phyloP scores from a whole-genome alignment of 73 alveolate species.

The Effrenium voratum region DNA sequence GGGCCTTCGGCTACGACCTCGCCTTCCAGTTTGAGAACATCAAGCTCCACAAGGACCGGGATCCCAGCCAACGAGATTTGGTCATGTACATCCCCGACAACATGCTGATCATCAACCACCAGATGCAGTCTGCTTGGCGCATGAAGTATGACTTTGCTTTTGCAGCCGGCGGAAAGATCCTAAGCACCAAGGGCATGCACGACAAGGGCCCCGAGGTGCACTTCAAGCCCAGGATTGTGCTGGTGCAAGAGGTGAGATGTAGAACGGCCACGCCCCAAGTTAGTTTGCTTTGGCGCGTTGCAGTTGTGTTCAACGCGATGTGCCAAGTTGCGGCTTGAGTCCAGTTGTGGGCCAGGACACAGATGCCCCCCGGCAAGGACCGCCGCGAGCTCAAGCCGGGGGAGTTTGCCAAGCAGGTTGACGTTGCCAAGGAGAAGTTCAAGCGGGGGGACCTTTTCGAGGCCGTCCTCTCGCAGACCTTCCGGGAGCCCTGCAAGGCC shows the following conservation, averaged over 20 bases:
- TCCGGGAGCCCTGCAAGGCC: constrained; percentile 76
- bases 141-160: constrained; percentile 45
- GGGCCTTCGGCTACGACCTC: constrained; percentile 88
- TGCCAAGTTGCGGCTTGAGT: too few species aligned
- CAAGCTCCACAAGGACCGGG: constrained; percentile 76
- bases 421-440: constrained; percentile 74
- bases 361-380: constrained; percentile 32
- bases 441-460: constrained; percentile 71
- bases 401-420: constrained; percentile 67
- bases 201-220: constrained; percentile 43
- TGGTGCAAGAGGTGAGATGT: too few species aligned
- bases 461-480: constrained; percentile 91
- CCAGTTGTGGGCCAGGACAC: too few species aligned
- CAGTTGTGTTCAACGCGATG: too few species aligned
- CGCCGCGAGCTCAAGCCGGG: constrained; percentile 49
- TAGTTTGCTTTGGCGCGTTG: too few species aligned
- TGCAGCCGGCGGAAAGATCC: background rate
- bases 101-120: constrained; percentile 75
- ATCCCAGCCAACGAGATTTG: constrained; percentile 84
- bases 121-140: constrained; percentile 38
- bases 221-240: constrained; percentile 26
- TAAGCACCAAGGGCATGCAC: constrained; percentile 46
- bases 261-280: too few species aligned
- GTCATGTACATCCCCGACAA: constrained; percentile 80
- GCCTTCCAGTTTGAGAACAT: constrained; percentile 88